A percentile compares a stretch with the other conserved stretches of the same genome.
phyloP scores from a whole-genome alignment of 768 basidiomycete genomes.

The Tephrocybe sp. region DNA sequence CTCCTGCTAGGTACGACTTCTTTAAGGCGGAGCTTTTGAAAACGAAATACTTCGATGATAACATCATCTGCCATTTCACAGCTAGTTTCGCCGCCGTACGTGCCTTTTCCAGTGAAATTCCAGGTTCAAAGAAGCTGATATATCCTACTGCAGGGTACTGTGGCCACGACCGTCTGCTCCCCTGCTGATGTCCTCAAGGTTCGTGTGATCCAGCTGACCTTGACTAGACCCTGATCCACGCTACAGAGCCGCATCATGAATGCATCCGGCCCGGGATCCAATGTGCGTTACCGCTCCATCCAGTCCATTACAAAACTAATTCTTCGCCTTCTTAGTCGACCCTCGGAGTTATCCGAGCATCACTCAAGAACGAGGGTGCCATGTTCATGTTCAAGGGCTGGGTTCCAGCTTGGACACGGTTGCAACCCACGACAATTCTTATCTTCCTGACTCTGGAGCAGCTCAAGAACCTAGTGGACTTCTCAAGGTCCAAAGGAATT shows the following conservation, averaged over 20 bases:
- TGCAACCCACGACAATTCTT: slow-evolving; percentile 86
- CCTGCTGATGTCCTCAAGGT: slow-evolving; percentile 86
- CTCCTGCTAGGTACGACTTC: slow-evolving; percentile 71
- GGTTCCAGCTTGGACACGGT: slow-evolving; percentile 83
- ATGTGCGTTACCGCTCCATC: slow-evolving; percentile 40
- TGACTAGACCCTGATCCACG: not conserved
- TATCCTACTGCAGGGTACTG: slow-evolving; percentile 58
- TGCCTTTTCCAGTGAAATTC: slow-evolving; percentile 7
- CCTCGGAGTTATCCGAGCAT: slow-evolving; percentile 63
- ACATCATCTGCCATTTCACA: slow-evolving; percentile 80
- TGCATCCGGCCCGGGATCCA: slow-evolving; percentile 79
- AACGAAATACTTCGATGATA: slow-evolving; percentile 73
- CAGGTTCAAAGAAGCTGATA: not conserved
- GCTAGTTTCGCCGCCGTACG: slow-evolving; percentile 85
- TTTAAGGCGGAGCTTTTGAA: slow-evolving; percentile 85
- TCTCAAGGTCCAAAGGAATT: slow-evolving; percentile 44
- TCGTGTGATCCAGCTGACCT: slow-evolving; percentile 7
- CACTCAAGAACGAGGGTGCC: slow-evolving; percentile 71
- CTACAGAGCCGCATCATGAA: slow-evolving; percentile 83
- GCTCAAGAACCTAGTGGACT: slow-evolving; percentile 72
- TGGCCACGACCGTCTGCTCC: slow-evolving; percentile 87
- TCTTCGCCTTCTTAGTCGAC: slow-evolving; percentile 52
- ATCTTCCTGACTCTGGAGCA: slow-evolving; percentile 87
- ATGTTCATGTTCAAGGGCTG: slow-evolving; percentile 96
- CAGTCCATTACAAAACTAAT: slow-evolving; percentile 3